A percentile compares a stretch with the other conserved stretches of the same genome.
phyloP scores from a whole-genome alignment of 179 eudicot genomes.

The Carnegiea gigantea region DNA sequence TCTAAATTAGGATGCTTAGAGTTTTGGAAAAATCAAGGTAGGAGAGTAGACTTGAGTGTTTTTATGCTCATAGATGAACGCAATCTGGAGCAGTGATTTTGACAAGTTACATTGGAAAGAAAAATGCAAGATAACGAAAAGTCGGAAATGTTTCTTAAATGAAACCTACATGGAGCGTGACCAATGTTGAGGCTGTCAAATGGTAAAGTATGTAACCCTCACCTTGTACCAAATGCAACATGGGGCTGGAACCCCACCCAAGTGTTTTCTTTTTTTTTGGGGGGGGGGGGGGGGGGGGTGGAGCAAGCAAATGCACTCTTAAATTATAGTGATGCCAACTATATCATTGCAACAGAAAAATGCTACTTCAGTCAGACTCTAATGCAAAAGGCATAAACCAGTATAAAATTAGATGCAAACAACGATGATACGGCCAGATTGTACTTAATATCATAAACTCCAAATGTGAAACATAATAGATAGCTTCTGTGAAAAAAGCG shows the following conservation, averaged over 20 bases:
- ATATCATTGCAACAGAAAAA: neutral
- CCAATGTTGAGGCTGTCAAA: no score
- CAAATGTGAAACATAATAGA: neutral
- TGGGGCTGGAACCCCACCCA: no score
- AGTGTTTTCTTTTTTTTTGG: neutral
- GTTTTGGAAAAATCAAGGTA: neutral
- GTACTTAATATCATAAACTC: neutral
- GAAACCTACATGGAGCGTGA: neutral
- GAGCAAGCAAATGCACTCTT: neutral
- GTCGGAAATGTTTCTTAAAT: neutral
- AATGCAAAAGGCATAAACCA: neutral
- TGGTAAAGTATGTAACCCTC: no score
- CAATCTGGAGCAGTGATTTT: neutral
- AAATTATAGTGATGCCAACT: neutral
- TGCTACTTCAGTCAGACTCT: neutral
- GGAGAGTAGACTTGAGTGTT: neutral
- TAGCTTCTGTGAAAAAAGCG: neutral
- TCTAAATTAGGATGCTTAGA: neutral
- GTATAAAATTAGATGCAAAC: neutral
- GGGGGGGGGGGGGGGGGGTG: neutral
- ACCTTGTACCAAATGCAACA: no score
- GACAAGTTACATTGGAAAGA: neutral
- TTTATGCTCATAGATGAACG: neutral
- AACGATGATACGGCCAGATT: neutral
- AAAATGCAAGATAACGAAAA: neutral